Conservation (phyloP, 2,329 filamentous ascomycete species). For the Macroventuria anomochaeta region DNA sequence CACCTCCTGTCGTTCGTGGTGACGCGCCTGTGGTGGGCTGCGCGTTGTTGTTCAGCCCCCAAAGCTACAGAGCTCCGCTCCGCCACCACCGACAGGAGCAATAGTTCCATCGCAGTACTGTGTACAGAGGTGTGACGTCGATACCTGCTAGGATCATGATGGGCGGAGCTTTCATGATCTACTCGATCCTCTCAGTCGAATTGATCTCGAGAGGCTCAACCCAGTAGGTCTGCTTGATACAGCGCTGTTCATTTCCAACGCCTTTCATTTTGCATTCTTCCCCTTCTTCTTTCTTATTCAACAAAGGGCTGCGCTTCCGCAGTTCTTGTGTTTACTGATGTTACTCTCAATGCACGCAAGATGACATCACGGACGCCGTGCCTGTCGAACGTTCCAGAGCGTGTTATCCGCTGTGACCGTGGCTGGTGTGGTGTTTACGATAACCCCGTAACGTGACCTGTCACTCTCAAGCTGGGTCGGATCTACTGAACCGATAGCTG, state of each 20-base stretch:
- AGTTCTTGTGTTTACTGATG: background rate
- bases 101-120: too few relatives aligned
- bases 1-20: background rate
- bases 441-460: background rate
- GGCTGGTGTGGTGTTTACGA: background rate
- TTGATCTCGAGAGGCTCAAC: too few relatives aligned
- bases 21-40: background rate
- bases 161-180: background rate
- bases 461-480: background rate
- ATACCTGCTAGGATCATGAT: background rate
- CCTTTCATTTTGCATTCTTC: background rate
- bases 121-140: background rate
- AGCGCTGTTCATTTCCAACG: background rate
- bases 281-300: too few relatives aligned
- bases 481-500: too few relatives aligned
- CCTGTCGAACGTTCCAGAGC: slow-evolving; percentile 3
- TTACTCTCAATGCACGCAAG: background rate
- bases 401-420: background rate
- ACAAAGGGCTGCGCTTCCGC: background rate
- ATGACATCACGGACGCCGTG: background rate
- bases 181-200: too few relatives aligned
- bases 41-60: background rate
- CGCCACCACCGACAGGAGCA: background rate
- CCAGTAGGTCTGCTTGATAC: background rate
- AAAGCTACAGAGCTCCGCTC: slow-evolving; percentile 1